These are phyloP conservation scores for Zostera marina DNA, from an alignment of 116 monocot genomes.

Conservation along the genomic window DNA sequence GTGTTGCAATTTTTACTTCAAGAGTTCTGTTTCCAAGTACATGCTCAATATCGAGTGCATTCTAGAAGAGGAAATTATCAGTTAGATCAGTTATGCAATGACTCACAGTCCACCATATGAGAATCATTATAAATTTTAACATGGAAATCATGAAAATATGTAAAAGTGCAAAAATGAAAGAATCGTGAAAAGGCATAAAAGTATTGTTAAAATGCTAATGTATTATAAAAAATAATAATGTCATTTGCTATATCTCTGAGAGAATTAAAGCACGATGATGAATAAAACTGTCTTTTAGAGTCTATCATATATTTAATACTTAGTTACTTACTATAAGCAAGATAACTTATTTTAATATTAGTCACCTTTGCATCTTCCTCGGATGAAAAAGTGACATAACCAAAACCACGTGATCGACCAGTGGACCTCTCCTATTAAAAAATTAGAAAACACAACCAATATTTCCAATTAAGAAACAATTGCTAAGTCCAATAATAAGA, in stretches of 20 bases:
- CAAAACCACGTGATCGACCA: conserved; percentile 93
- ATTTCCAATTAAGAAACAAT: background rate
- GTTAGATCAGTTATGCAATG: background rate
- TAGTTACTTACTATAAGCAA: no score
- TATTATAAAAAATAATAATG: no score
- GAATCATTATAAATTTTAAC: no score
- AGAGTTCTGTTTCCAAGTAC: conserved; percentile 82
- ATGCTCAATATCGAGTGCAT: conserved; percentile 79
- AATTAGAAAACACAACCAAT: background rate
- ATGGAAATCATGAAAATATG: no score
- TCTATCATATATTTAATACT: no score
- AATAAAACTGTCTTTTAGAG: no score
- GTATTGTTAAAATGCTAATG: no score
- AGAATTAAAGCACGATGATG: no score
- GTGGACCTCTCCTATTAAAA: conserved; percentile 59
- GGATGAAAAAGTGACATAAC: conserved; percentile 85
- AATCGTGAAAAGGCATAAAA: no score
- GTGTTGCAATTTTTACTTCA: conserved; percentile 94
- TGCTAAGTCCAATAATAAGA: background rate
- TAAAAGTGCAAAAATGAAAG: no score
- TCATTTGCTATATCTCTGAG: no score
- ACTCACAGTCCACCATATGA: no score
- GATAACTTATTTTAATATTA: background rate
- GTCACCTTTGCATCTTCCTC: conserved; percentile 82
- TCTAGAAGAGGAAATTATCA: conserved; percentile 17